Evolutionary conservation across 139 green algal species (phyloP).

Genomic region (Tetraselmis chui): DNA sequence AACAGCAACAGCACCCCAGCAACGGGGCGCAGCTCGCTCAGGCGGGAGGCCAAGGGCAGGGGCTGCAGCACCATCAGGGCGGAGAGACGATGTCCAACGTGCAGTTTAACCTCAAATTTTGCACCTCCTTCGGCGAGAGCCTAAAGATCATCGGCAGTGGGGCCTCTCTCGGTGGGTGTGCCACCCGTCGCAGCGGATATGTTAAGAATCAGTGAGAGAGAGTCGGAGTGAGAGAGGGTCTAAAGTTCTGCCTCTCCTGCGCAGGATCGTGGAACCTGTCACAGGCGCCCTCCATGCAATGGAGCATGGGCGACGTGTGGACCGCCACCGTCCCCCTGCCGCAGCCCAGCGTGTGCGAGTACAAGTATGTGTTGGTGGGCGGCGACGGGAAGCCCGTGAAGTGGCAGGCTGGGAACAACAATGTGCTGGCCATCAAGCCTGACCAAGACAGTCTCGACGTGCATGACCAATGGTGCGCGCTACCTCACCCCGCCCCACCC

Average conservation of each 20-base stretch:
- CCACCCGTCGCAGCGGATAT: too few relatives aligned
- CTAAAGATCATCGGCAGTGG: neutral
- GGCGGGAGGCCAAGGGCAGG: too few relatives aligned
- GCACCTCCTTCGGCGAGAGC: neutral
- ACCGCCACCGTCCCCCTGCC: neutral
- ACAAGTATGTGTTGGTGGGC: neutral
- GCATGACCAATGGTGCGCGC: neutral
- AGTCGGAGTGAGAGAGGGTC: too few relatives aligned
- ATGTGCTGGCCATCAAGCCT: neutral
- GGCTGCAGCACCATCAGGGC: neutral
- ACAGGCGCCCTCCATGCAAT: neutral
- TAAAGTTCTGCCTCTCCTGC: too few relatives aligned
- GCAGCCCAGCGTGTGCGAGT: neutral
- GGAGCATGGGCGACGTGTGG: neutral
- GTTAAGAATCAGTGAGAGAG: too few relatives aligned
- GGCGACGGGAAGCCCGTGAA: neutral
- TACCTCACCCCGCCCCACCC: too few relatives aligned
- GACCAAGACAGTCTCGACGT: neutral
- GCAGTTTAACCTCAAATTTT: neutral
- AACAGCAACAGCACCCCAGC: neutral
- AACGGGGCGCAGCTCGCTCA: neutral
- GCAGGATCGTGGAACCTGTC: neutral
- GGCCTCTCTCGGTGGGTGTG: neutral
- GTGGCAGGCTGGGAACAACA: neutral
- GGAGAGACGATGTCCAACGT: too few relatives aligned